Evolutionary conservation across 768 basidiomycete species (phyloP), one percentile per base, ranked within the genome.

Genomic region (Mycena belliarum): DNA sequence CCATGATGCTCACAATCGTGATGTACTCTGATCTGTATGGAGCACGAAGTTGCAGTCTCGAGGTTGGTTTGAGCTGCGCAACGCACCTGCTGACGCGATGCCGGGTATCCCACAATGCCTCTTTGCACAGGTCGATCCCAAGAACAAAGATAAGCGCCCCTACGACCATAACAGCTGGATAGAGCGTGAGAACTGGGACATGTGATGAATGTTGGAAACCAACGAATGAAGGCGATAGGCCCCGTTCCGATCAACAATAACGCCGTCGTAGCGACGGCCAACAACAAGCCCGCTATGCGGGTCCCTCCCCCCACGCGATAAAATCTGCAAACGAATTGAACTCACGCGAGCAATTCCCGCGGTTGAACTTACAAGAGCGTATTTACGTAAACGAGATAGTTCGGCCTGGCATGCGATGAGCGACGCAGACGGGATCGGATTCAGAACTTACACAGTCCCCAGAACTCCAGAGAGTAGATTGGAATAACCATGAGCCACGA

Each of bases 61-160:
- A 23, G 28, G 20, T 21, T 23, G 33, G 20, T 32, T 18, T 6
- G 43, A 49, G 35, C 45, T 8, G 18, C 3, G 25, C 23, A 18
- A 56, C 82, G 59, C 70, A 90, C 80, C 81, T 77, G 79, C 86
- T 94, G 21, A 93, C 93, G 16, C 95, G 86, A 72, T 91, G 83
- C 44, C 93, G 77, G 11, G 95, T 95, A 73, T 99, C 96, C 95
- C 95, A 98, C 10, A 98, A 70, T 0, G 97, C 95, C 72, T 98
- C 96, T 66, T 95, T 96, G 38, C 93, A 85, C 37, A 99, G 84
- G 63, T 98, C 96, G 49, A 98, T 83, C 0, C 95, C 97, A 32
- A 98, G 81, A 10, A 97, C 94, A 63, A 94, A 95, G 60, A 98
- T 98, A 53, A 99, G 78, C 2, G 93, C 87, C 1, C 88, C 87